These are phyloP conservation scores for Dioszegia hungarica DNA, from an alignment of 768 basidiomycete species.

Conservation along the genomic window DNA sequence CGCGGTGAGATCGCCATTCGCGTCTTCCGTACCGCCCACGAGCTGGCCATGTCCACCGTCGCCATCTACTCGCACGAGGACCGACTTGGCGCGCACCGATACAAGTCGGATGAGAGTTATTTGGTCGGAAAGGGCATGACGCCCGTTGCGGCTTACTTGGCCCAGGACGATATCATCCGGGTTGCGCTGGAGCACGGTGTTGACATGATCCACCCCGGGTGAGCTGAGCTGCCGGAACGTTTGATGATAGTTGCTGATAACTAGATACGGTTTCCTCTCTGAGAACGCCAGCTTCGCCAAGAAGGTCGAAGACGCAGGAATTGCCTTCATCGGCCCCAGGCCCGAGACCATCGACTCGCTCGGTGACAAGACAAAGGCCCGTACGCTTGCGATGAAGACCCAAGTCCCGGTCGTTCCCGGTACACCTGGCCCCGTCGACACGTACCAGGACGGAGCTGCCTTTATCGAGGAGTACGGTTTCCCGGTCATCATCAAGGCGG, in stretches of 20 bases:
- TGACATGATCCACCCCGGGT: conserved; percentile 99
- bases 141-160: conserved; percentile 93
- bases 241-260: background rate
- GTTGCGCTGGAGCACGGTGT: conserved; percentile 97
- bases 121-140: conserved; percentile 94
- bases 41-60: conserved; percentile 97
- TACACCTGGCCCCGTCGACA: conserved; percentile 85
- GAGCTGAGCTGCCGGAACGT: conserved; percentile 27
- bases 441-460: conserved; percentile 70
- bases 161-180: conserved; percentile 94
- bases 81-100: conserved; percentile 91
- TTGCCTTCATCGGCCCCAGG: conserved; percentile 91
- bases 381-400: conserved; percentile 70
- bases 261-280: conserved; percentile 91
- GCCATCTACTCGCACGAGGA: conserved; percentile 98
- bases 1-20: conserved; percentile 89
- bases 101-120: conserved; percentile 99
- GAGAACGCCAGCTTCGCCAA: conserved; percentile 96
- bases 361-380: conserved; percentile 98
- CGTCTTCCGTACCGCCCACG: conserved; percentile 96
- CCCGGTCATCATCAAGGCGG: conserved; percentile 99
- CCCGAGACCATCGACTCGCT: conserved; percentile 96
- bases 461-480: conserved; percentile 97
- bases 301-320: conserved; percentile 95
- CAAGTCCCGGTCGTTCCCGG: conserved; percentile 96